A percentile compares a stretch with the other conserved stretches of the same genome.
Conservation (phyloP, 2,329 filamentous ascomycete genomes). For the Sarocladium brachiariae region DNA sequence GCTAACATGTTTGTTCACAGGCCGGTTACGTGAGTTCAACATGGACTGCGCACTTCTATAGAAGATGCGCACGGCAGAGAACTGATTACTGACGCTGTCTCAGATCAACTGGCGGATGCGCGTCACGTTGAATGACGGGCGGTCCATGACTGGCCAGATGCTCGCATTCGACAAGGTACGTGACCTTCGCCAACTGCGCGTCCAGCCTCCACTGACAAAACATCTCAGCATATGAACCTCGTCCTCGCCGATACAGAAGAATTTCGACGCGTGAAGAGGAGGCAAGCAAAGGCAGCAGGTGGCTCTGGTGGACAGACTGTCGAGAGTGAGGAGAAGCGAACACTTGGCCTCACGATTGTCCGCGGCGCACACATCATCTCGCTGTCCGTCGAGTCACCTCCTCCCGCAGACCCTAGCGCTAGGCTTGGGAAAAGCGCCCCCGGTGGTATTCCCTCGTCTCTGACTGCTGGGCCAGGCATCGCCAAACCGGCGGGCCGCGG, state of each 20-base stretch:
- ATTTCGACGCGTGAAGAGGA: slow-evolving; percentile 85
- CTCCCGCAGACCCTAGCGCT: slow-evolving; percentile 86
- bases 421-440: slow-evolving; percentile 73
- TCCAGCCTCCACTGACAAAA: slow-evolving; percentile 11
- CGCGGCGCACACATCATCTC: slow-evolving; percentile 93
- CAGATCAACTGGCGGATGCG: slow-evolving; percentile 99
- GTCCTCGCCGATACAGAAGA: slow-evolving; percentile 98
- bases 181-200: background rate
- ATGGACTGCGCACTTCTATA: slow-evolving; percentile 12
- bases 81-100: background rate
- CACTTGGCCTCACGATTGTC: slow-evolving; percentile 89
- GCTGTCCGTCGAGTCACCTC: slow-evolving; percentile 89
- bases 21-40: slow-evolving; percentile 60
- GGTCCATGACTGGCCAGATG: slow-evolving; percentile 97
- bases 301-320: slow-evolving; percentile 59
- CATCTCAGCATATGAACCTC: slow-evolving; percentile 90
- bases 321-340: slow-evolving; percentile 93
- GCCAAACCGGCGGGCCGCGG: slow-evolving; percentile 87
- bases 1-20: slow-evolving; percentile 53
- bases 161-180: slow-evolving; percentile 93
- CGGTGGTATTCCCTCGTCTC: slow-evolving; percentile 60
- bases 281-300: slow-evolving; percentile 64
- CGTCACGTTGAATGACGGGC: slow-evolving; percentile 87
- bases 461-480: slow-evolving; percentile 81
- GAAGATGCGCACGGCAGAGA: slow-evolving; percentile 11